These are phyloP conservation scores for Leishmania guyanensis DNA, from an alignment of 208 protist species.

Conservation along the genomic window DNA sequence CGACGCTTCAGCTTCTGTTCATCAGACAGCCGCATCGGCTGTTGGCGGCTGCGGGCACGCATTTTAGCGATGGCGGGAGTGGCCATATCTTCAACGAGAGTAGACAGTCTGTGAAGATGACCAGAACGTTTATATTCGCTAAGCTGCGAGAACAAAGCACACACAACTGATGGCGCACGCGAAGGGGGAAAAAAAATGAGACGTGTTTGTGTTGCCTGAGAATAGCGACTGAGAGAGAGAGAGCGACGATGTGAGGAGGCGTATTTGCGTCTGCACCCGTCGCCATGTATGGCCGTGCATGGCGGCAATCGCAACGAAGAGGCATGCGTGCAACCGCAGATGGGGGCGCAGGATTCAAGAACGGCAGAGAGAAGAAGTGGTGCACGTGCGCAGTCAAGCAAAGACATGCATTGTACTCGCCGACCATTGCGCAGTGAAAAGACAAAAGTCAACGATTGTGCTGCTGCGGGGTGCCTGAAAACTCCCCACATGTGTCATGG, in stretches of 20 bases:
- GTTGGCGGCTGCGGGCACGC: slow-evolving; percentile 55
- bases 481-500: not conserved
- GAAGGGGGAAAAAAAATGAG: not conserved
- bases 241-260: not conserved
- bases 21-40: slow-evolving; percentile 50
- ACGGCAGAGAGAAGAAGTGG: not conserved
- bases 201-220: not conserved
- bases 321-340: not conserved
- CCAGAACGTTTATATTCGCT: not conserved
- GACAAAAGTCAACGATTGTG: not conserved
- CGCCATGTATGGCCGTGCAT: not conserved
- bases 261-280: not conserved
- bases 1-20: slow-evolving; percentile 58
- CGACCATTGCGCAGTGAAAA: not conserved
- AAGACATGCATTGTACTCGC: not conserved
- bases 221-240: not conserved
- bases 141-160: not conserved
- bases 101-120: too few relatives aligned
- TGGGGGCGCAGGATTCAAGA: not conserved
- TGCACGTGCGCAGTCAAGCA: not conserved
- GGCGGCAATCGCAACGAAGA: not conserved
- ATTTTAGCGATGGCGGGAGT: slow-evolving; percentile 50
- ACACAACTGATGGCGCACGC: not conserved
- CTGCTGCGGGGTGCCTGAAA: not conserved
- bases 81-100: slow-evolving; percentile 41